A percentile compares a stretch with the other conserved stretches of the same genome.
phyloP scores from a whole-genome alignment of 441 rosid species.

The Dalechampia spathulata region DNA sequence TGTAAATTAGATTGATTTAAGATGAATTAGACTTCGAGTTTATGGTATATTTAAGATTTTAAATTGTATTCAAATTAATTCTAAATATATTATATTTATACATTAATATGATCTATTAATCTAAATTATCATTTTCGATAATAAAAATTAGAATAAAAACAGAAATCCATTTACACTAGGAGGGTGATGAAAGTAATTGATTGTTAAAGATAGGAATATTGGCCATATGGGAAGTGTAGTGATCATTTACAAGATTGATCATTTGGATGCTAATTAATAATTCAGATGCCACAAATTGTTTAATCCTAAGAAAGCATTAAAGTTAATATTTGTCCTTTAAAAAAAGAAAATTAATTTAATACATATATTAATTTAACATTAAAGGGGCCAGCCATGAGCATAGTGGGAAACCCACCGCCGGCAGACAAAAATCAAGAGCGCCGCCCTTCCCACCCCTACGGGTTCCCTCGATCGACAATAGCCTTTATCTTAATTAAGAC shows the following conservation, averaged over 20 bases:
- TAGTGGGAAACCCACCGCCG: slow-evolving; percentile 54
- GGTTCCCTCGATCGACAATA: slow-evolving; percentile 17
- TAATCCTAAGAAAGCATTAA: not conserved
- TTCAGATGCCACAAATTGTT: not conserved
- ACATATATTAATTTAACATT: too few relatives aligned
- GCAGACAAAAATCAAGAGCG: slow-evolving; percentile 36
- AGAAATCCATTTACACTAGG: too few relatives aligned
- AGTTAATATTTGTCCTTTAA: not conserved
- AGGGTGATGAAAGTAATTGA: too few relatives aligned
- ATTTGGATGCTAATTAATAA: not conserved
- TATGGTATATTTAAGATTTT: too few relatives aligned
- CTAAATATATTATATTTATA: too few relatives aligned
- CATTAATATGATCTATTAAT: too few relatives aligned
- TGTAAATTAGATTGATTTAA: too few relatives aligned
- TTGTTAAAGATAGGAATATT: too few relatives aligned
- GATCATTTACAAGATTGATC: not conserved
- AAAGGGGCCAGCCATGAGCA: slow-evolving; percentile 8
- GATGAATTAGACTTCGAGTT: too few relatives aligned
- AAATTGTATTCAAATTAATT: too few relatives aligned
- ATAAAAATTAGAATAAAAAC: too few relatives aligned
- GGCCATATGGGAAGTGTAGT: not conserved
- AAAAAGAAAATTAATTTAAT: slow-evolving; percentile 5
- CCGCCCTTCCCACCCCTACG: slow-evolving; percentile 33
- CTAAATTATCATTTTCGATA: too few relatives aligned
- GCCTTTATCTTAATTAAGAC: slow-evolving; percentile 32